Percentiles rank a stretch among this genome's conserved stretches.
Evolutionary conservation across 148 eudicot genomes (phyloP).

Genomic region (Vaccinium myrtillus): DNA sequence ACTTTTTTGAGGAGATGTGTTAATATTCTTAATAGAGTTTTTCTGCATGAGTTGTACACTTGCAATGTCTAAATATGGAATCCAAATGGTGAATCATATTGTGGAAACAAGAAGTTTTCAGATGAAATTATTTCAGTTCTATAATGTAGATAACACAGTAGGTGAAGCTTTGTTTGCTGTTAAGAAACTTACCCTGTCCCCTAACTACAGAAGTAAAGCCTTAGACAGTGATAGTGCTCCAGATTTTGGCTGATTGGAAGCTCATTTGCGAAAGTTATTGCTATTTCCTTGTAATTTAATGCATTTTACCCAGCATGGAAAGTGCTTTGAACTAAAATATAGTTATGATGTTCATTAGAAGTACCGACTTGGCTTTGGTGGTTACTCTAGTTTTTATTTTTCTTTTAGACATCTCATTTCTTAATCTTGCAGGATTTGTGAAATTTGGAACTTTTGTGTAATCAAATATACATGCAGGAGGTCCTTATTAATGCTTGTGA

Average conservation of each 20-base stretch:
- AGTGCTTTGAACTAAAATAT: neutral
- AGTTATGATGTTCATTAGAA: neutral
- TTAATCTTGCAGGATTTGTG: neutral
- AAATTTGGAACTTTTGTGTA: neutral
- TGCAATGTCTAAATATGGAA: neutral
- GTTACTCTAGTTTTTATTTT: neutral
- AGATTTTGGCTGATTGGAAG: neutral
- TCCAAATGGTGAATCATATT: neutral
- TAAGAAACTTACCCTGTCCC: neutral
- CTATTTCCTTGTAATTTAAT: neutral
- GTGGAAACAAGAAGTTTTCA: neutral
- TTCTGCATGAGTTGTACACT: neutral
- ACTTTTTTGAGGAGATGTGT: neutral
- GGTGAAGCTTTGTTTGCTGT: neutral
- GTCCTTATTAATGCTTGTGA: neutral
- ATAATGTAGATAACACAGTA: neutral
- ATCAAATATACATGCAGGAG: neutral
- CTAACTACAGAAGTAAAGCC: neutral
- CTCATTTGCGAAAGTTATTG: neutral
- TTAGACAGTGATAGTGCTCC: neutral
- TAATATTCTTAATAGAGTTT: neutral
- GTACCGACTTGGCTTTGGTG: neutral
- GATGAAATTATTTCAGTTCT: neutral
- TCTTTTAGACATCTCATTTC: neutral
- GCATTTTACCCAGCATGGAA: neutral